These are phyloP conservation scores for Mimosa pudica DNA, from an alignment of 306 rosid genomes.

Conservation along the genomic window DNA sequence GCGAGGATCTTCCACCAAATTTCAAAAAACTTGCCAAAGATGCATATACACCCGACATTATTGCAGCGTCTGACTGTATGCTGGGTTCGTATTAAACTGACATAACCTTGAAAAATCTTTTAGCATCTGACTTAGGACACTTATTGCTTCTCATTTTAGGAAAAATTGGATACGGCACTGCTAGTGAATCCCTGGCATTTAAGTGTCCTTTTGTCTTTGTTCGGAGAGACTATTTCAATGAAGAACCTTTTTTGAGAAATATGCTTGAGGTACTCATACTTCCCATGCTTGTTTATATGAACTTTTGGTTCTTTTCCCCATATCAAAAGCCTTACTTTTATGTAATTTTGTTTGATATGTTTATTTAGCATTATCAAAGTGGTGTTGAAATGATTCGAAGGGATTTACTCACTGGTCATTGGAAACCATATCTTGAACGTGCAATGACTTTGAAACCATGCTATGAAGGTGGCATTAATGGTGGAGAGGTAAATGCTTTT, in stretches of 20 bases:
- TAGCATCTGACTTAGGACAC: neutral
- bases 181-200: conserved; percentile 90
- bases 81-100: conserved; percentile 65
- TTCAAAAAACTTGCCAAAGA: conserved; percentile 72
- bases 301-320: conserved; percentile 15
- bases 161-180: conserved; percentile 97
- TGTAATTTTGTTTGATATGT: conserved; percentile 26
- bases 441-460: conserved; percentile 93
- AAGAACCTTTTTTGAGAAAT: conserved; percentile 97
- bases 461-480: conserved; percentile 90
- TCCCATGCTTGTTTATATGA: conserved; percentile 14
- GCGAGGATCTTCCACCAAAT: conserved; percentile 77
- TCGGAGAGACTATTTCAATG: conserved; percentile 96
- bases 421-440: conserved; percentile 98
- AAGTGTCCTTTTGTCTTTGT: conserved; percentile 96
- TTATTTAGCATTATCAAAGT: conserved; percentile 73
- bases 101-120: neutral
- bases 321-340: conserved; percentile 28
- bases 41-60: conserved; percentile 92
- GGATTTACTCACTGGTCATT: conserved; percentile 96
- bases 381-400: conserved; percentile 99
- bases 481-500: conserved; percentile 79
- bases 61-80: conserved; percentile 97
- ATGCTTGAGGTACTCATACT: conserved; percentile 80
- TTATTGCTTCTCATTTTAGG: conserved; percentile 52